These are phyloP conservation scores for Eucalyptus caleyi DNA, from an alignment of 345 rosid genomes.

Conservation along the genomic window DNA sequence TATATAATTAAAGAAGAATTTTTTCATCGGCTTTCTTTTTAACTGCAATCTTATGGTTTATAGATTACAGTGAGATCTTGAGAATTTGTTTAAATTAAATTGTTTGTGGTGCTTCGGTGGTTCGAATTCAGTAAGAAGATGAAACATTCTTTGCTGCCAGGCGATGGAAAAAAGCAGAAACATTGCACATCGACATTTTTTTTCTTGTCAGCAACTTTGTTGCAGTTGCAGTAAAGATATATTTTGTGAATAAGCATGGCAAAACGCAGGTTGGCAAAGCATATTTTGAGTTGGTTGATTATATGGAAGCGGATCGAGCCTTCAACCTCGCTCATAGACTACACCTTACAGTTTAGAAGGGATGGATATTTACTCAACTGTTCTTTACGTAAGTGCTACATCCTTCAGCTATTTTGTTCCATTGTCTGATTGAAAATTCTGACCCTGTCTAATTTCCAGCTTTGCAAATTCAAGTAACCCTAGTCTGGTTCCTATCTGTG, in stretches of 20 bases:
- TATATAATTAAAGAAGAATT: background rate
- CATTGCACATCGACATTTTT: background rate
- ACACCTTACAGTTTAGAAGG: slow-evolving; percentile 95
- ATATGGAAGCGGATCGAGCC: slow-evolving; percentile 83
- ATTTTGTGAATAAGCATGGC: background rate
- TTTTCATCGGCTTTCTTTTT: background rate
- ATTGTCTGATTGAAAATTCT: background rate
- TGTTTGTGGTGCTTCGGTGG: background rate
- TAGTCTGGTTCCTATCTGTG: background rate
- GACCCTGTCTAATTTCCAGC: background rate
- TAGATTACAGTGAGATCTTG: background rate
- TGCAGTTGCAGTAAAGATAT: background rate
- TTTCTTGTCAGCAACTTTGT: background rate
- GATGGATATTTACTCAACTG: slow-evolving; percentile 92
- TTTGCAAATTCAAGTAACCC: background rate
- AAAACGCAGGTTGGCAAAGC: slow-evolving; percentile 77
- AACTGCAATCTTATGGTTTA: background rate
- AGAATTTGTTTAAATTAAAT: background rate
- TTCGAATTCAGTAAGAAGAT: background rate
- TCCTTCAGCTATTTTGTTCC: background rate
- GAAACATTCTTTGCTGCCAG: background rate
- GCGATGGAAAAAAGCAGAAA: background rate
- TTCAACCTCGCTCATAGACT: slow-evolving; percentile 68
- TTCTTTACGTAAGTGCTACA: slow-evolving; percentile 61
- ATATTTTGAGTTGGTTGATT: slow-evolving; percentile 82